These are phyloP conservation scores for Pythium brassicae DNA, from an alignment of 352 stramenopile genomes.

Conservation along the genomic window DNA sequence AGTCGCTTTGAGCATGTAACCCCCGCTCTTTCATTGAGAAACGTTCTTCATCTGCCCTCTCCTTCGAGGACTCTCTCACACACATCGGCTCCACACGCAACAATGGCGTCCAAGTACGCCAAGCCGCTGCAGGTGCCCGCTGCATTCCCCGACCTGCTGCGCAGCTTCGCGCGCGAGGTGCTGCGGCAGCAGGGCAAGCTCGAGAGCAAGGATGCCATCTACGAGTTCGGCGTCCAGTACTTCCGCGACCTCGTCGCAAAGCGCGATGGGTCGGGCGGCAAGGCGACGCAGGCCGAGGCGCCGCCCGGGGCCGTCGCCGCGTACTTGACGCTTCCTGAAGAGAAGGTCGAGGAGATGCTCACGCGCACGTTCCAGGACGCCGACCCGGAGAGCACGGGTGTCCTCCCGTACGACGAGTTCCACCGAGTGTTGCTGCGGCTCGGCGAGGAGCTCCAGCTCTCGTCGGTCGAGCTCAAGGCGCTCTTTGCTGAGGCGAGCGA, in stretches of 20 bases:
- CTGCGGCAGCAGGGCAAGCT: constrained; percentile 80
- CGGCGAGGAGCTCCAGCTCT: constrained; percentile 53
- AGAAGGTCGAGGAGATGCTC: constrained; percentile 49
- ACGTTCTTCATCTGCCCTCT: not conserved
- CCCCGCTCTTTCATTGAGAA: not conserved
- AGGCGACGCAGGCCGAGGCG: not conserved
- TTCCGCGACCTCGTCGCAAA: constrained; percentile 60
- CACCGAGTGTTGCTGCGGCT: constrained; percentile 41
- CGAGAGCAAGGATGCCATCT: constrained; percentile 75
- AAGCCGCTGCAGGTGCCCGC: constrained; percentile 72
- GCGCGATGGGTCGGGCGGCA: constrained; percentile 22
- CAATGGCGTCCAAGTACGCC: constrained; percentile 82
- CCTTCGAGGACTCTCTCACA: not conserved
- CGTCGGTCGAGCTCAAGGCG: constrained; percentile 41
- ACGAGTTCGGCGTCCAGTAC: constrained; percentile 67
- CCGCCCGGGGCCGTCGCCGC: constrained; percentile 4
- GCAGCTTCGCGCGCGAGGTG: constrained; percentile 75
- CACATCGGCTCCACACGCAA: not conserved
- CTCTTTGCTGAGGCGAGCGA: constrained; percentile 66
- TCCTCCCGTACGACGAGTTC: constrained; percentile 40
- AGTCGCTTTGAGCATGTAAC: constrained; percentile 1
- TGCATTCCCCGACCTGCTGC: constrained; percentile 72
- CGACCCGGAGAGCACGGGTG: constrained; percentile 31
- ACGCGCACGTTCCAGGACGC: constrained; percentile 36
- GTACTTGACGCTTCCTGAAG: constrained; percentile 64